Evolutionary conservation across 129 eudicot genomes (phyloP).

Genomic region (Pulicaria dysenterica): DNA sequence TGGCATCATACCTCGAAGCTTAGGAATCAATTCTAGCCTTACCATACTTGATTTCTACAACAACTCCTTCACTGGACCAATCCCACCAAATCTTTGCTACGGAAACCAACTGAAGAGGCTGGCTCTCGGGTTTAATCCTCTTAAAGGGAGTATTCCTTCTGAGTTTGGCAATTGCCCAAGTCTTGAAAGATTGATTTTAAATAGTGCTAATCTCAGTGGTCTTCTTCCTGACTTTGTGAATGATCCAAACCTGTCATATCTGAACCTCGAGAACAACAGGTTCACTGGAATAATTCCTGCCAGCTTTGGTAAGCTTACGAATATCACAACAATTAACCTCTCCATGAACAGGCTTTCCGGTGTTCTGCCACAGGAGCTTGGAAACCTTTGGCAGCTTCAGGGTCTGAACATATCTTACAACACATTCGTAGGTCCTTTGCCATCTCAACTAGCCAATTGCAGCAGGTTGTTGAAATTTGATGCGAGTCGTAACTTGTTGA

Average conservation of each 20-base stretch:
- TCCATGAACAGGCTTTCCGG: constrained; percentile 62
- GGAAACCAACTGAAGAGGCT: constrained; percentile 53
- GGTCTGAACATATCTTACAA: constrained; percentile 66
- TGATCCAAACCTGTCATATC: constrained; percentile 36
- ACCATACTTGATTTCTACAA: constrained; percentile 54
- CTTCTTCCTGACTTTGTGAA: constrained; percentile 62
- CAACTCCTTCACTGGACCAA: constrained; percentile 66
- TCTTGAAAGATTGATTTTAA: constrained; percentile 52
- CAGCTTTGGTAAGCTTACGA: constrained; percentile 50
- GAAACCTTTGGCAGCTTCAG: constrained; percentile 57
- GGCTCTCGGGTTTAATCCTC: constrained; percentile 52
- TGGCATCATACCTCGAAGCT: constrained; percentile 67
- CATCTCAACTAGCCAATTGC: constrained; percentile 62
- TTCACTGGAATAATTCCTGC: constrained; percentile 59
- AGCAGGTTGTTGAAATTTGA: constrained; percentile 50
- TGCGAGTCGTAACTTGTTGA: constrained; percentile 55
- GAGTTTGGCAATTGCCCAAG: constrained; percentile 59
- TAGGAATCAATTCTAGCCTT: constrained; percentile 72
- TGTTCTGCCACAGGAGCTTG: constrained; percentile 57
- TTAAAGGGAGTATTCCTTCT: constrained; percentile 66
- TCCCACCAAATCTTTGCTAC: constrained; percentile 80
- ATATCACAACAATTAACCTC: constrained; percentile 48
- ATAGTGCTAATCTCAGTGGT: constrained; percentile 63
- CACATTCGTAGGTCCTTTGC: constrained; percentile 62
- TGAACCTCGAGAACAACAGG: constrained; percentile 58